phyloP scores from a whole-genome alignment of 2,329 filamentous ascomycete species.

The Talaromyces sp. region DNA sequence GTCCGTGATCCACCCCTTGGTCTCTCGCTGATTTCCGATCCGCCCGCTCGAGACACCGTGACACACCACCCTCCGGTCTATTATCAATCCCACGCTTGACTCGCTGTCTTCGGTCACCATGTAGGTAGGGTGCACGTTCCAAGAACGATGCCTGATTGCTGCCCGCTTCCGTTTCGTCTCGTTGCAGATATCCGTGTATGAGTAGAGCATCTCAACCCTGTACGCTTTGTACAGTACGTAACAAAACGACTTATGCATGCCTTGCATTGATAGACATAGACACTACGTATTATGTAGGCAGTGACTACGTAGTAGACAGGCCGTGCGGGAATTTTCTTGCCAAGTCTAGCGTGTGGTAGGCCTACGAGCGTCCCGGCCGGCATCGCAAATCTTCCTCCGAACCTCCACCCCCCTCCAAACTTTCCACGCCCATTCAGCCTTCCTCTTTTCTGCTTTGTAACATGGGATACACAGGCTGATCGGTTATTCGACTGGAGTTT shows the following conservation, averaged over 20 bases:
- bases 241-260: not conserved
- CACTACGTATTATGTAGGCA: not conserved
- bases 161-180: not conserved
- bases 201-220: not conserved
- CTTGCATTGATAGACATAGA: not conserved
- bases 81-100: slow-evolving; percentile 1
- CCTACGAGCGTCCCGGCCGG: not conserved
- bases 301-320: not conserved
- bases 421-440: slow-evolving; percentile 35
- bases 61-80: slow-evolving; percentile 6
- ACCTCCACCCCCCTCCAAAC: slow-evolving; percentile 10
- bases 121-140: not conserved
- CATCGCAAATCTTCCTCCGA: slow-evolving; percentile 5
- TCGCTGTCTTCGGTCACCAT: too few species aligned
- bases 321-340: slow-evolving; percentile 12
- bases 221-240: not conserved
- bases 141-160: slow-evolving; percentile 1
- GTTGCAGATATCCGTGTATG: not conserved
- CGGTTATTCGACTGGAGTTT: not conserved
- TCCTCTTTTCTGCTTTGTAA: slow-evolving; percentile 35
- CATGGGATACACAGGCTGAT: not conserved
- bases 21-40: slow-evolving; percentile 10
- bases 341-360: slow-evolving; percentile 2
- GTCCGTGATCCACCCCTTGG: slow-evolving; percentile 10
- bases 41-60: slow-evolving; percentile 11